Base-by-base conservation (phyloP, 176 grass and related monocot species). In the Poa annua region DNA sequence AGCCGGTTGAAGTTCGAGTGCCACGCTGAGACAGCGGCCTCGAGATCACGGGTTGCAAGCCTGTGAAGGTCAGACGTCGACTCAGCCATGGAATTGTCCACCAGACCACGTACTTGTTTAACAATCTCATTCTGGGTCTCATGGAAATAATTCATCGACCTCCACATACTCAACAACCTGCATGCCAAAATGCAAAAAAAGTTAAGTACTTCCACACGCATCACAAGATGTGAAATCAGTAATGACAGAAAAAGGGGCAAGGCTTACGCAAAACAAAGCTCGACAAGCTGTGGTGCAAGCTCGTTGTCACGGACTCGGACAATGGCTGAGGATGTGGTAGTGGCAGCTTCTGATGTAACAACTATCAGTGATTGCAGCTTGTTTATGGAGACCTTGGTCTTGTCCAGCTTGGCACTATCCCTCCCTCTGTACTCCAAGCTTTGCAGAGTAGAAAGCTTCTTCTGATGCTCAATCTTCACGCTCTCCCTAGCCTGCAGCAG, bases 131-230 rank as follows among this genome's bases (percentile, higher is more conserved):
- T 94, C 79, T 99, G 97, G 50, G 87, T 83, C 66, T 94, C 93
- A 86, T 99, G 97, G 81, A 96, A 96, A 60, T 94, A 86, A 50
- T 88, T 88, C 97, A 99, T 99, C 26, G 88, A 91, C 83, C 93
- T 94, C 97, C 97, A 99, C 97, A 99, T 99, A 35, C 90, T 88
- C 78, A 99, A 78, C 55, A 96, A 74, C 84, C 97, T 99, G 83
- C 22, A 88, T 65, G 70, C 75, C 56, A 65, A 65, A 83, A 65
- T 88, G 74, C 62, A 75, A 13, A 70, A 75, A 67, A 72, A 63
- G 74, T 25, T 88, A 68, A 71, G 35, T 39, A 65, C 50, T 65
- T 69, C 24, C 59, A 19, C 35, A 75, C 67, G 20, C 52, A 45
- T 61, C 29, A 59, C 49, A 74, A 52, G 32, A 68, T 88, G 48